Percentiles rank a stretch among this genome's conserved stretches.
Conservation (phyloP, 495 filamentous ascomycete genomes). For the Aspergillus olivimuriae region DNA sequence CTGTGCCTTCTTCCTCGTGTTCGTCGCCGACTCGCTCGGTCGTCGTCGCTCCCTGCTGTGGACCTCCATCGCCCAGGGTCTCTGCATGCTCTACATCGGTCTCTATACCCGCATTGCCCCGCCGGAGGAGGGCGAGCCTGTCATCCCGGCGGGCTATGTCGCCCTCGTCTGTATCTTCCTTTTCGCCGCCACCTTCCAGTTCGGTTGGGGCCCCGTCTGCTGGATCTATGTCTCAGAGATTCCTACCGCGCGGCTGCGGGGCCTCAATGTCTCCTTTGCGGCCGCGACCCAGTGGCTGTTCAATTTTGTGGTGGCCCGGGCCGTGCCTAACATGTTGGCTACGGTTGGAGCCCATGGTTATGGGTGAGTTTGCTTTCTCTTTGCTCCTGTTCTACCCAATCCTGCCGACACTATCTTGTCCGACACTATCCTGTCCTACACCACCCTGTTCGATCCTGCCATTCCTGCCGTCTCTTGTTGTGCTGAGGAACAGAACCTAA, state of each 20-base stretch:
- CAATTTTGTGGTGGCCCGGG: slow-evolving; percentile 34
- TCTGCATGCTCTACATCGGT: slow-evolving; percentile 76
- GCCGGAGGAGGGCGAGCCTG: slow-evolving; percentile 41
- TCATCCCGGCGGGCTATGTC: slow-evolving; percentile 57
- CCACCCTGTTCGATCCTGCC: no score
- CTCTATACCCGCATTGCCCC: slow-evolving; percentile 70
- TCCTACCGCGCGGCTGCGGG: slow-evolving; percentile 59
- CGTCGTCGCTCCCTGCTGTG: slow-evolving; percentile 64
- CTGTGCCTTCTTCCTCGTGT: slow-evolving; percentile 59
- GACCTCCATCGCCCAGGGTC: slow-evolving; percentile 62
- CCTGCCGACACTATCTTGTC: no score
- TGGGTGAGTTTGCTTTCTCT: slow-evolving; percentile 25
- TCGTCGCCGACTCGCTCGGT: slow-evolving; percentile 66
- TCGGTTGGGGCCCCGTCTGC: slow-evolving; percentile 73
- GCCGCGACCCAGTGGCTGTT: slow-evolving; percentile 57
- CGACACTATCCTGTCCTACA: no score
- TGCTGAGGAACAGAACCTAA: slow-evolving; percentile 40
- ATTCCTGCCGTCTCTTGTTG: not conserved
- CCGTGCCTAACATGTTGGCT: slow-evolving; percentile 39
- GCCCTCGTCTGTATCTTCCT: slow-evolving; percentile 67
- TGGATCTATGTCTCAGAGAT: slow-evolving; percentile 77
- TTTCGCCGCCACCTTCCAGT: slow-evolving; percentile 71
- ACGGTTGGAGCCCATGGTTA: slow-evolving; percentile 59
- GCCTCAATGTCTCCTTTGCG: slow-evolving; percentile 59
- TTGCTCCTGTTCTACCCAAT: not conserved